These are phyloP conservation scores for Hypomyces perniciosus DNA, from an alignment of 2,329 filamentous ascomycete species.

Conservation along the genomic window DNA sequence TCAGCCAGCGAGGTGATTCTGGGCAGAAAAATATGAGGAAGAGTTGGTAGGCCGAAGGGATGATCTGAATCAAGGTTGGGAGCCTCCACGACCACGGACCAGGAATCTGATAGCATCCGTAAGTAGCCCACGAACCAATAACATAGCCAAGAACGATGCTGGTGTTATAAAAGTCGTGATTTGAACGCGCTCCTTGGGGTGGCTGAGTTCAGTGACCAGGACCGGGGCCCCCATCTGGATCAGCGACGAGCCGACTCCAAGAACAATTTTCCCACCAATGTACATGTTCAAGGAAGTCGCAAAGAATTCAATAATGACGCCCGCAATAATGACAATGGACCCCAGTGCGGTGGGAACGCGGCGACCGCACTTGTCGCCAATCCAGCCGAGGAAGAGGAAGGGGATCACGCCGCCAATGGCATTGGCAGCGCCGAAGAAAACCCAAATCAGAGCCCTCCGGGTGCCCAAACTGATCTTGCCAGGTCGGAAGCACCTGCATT, in stretches of 20 bases:
- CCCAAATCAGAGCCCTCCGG: slow-evolving; percentile 32
- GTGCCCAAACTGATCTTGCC: slow-evolving; percentile 33
- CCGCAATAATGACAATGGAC: slow-evolving; percentile 33
- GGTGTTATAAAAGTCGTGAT: slow-evolving; percentile 34
- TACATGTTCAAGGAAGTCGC: slow-evolving; percentile 31
- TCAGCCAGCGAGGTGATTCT: slow-evolving; percentile 55
- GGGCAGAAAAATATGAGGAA: slow-evolving; percentile 45
- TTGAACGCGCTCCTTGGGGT: slow-evolving; percentile 34
- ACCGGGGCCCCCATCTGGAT: slow-evolving; percentile 38
- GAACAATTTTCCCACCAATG: slow-evolving; percentile 33
- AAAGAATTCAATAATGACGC: slow-evolving; percentile 31
- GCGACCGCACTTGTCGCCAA: slow-evolving; percentile 30
- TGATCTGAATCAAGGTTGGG: slow-evolving; percentile 46
- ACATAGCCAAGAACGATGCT: slow-evolving; percentile 36
- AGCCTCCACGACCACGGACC: slow-evolving; percentile 45
- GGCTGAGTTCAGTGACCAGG: slow-evolving; percentile 36
- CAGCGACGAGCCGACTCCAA: slow-evolving; percentile 31
- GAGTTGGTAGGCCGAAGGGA: slow-evolving; percentile 38
- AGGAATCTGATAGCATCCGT: slow-evolving; percentile 24
- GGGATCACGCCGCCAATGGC: slow-evolving; percentile 35
- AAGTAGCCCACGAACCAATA: slow-evolving; percentile 33
- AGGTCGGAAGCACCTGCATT: slow-evolving; percentile 31
- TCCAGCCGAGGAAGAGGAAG: slow-evolving; percentile 30
- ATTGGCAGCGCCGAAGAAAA: slow-evolving; percentile 35
- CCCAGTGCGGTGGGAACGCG: slow-evolving; percentile 30